Evolutionary conservation across 768 basidiomycete species (phyloP).

Genomic region (Hortiboletus campestris): DNA sequence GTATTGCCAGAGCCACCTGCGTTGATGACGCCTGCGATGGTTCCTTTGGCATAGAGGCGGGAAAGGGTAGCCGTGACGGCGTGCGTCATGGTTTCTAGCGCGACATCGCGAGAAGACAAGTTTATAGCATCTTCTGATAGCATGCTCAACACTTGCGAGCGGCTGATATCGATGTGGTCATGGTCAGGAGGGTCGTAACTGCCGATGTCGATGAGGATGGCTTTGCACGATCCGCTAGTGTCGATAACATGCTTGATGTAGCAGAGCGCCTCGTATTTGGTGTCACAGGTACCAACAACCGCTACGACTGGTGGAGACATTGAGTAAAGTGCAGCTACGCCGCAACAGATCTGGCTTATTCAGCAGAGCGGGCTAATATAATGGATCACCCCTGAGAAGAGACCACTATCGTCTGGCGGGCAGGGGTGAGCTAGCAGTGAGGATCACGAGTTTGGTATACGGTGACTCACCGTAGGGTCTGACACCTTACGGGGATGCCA

Average conservation of each 20-base stretch:
- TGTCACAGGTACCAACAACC: slow-evolving; percentile 31
- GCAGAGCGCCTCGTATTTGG: slow-evolving; percentile 23
- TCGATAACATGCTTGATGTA: slow-evolving; percentile 21
- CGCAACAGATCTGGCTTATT: too few relatives aligned
- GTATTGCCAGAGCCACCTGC: slow-evolving; percentile 30
- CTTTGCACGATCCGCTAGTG: slow-evolving; percentile 14
- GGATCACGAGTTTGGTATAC: slow-evolving; percentile 1
- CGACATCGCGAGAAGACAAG: slow-evolving; percentile 6
- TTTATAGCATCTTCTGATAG: not conserved
- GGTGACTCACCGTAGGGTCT: slow-evolving; percentile 13
- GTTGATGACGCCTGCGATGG: slow-evolving; percentile 21
- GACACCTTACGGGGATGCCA: slow-evolving; percentile 31
- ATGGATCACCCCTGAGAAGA: not conserved
- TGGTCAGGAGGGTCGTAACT: slow-evolving; percentile 13
- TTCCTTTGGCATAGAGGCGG: slow-evolving; percentile 6
- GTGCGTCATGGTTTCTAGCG: slow-evolving; percentile 18
- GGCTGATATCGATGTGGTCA: slow-evolving; percentile 22
- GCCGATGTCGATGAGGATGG: slow-evolving; percentile 29
- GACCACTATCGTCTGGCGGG: slow-evolving; percentile 29
- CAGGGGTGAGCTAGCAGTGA: slow-evolving; percentile 30
- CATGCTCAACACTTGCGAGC: slow-evolving; percentile 16
- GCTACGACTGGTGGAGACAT: slow-evolving; percentile 18
- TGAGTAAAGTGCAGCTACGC: too few relatives aligned
- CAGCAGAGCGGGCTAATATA: slow-evolving; percentile 8
- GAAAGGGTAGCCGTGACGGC: slow-evolving; percentile 19